A percentile compares a stretch with the other conserved stretches of the same genome.
These are phyloP conservation scores for Yamadazyma sp. DNA, from an alignment of 805 yeast species.

Conservation along the genomic window DNA sequence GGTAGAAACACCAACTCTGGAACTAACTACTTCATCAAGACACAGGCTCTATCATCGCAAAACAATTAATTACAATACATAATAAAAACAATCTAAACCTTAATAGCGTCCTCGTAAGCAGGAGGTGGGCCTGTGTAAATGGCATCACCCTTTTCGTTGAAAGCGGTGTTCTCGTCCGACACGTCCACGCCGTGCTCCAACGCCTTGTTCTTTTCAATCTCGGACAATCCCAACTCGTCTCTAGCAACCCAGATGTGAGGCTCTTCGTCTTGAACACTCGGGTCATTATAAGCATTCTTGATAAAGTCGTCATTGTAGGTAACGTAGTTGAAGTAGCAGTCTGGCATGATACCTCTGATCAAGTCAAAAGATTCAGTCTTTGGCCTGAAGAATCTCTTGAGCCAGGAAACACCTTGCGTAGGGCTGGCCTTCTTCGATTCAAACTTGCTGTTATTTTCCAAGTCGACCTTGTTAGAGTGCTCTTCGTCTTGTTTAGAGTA, in stretches of 20 bases:
- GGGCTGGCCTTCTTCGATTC: slow-evolving; percentile 14
- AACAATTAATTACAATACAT: slow-evolving; percentile 3
- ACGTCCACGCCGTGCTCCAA: slow-evolving; percentile 55
- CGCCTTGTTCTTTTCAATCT: slow-evolving; percentile 56
- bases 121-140: slow-evolving; percentile 68
- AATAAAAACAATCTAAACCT: slow-evolving; percentile 21
- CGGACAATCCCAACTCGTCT: slow-evolving; percentile 67
- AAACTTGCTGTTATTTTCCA: slow-evolving; percentile 4
- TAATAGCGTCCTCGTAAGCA: slow-evolving; percentile 53
- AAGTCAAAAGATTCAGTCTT: slow-evolving; percentile 45
- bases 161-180: slow-evolving; percentile 55
- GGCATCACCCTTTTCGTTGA: slow-evolving; percentile 56
- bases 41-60: too few relatives aligned
- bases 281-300: slow-evolving; percentile 51
- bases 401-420: slow-evolving; percentile 26
- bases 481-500: slow-evolving; percentile 14
- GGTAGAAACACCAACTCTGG: too few relatives aligned
- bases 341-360: slow-evolving; percentile 47
- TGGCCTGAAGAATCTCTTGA: slow-evolving; percentile 48
- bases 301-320: slow-evolving; percentile 43
- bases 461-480: slow-evolving; percentile 8
- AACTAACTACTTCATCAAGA: too few relatives aligned
- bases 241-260: slow-evolving; percentile 72
- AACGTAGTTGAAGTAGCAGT: slow-evolving; percentile 37
- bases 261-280: slow-evolving; percentile 53